A percentile compares a stretch with the other conserved stretches of the same genome.
Evolutionary conservation across 108 stramenopile genomes (phyloP).

Genomic region (Nitzschia sp.): DNA sequence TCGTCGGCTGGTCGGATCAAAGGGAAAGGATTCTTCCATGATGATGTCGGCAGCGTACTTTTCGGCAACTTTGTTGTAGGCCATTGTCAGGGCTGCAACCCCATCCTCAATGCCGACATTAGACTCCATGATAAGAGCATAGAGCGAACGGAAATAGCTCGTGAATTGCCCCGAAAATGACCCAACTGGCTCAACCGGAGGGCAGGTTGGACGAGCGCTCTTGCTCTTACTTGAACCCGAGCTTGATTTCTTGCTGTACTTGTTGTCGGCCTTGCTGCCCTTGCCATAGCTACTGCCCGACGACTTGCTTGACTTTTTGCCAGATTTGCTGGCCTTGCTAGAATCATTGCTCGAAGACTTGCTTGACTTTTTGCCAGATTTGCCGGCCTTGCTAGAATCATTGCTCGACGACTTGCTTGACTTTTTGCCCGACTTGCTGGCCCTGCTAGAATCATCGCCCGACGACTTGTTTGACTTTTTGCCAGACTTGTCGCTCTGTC

Average conservation of each 20-base stretch:
- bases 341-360: too few relatives aligned
- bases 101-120: background rate
- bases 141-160: background rate
- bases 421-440: background rate
- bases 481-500: background rate
- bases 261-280: too few relatives aligned
- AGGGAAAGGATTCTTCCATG: background rate
- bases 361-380: too few relatives aligned
- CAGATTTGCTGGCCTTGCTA: too few relatives aligned
- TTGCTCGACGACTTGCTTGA: background rate
- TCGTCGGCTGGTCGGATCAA: background rate
- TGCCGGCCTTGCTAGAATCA: background rate
- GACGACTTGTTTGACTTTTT: background rate
- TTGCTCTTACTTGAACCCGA: background rate
- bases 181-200: background rate
- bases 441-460: background rate
- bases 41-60: background rate
- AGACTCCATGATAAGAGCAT: background rate
- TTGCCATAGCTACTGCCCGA: too few relatives aligned
- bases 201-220: background rate
- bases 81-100: background rate
- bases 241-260: too few relatives aligned
- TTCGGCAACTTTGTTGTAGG: background rate
- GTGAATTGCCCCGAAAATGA: background rate
- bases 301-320: too few relatives aligned